A percentile compares a stretch with the other conserved stretches of the same genome.
Evolutionary conservation across 2,329 filamentous ascomycete species (phyloP).

Genomic region (Fusarium nodosum): DNA sequence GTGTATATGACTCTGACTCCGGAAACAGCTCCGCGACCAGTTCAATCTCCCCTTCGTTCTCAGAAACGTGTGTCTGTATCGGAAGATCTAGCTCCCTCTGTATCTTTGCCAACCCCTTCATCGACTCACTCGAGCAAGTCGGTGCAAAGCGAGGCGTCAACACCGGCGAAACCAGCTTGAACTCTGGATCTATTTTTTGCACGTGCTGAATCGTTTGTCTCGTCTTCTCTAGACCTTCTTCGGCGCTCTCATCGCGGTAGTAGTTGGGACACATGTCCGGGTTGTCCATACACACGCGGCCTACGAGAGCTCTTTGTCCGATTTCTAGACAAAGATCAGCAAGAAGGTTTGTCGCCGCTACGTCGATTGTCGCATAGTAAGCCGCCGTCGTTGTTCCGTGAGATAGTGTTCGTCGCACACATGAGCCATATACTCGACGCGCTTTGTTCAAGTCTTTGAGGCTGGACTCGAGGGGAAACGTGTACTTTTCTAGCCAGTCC

Average conservation of each 20-base stretch:
- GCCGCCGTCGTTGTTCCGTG: conserved; percentile 93
- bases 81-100: conserved; percentile 73
- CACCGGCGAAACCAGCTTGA: conserved; percentile 79
- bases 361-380: conserved; percentile 94
- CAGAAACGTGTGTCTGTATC: conserved; percentile 90
- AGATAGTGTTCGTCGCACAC: conserved; percentile 83
- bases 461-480: conserved; percentile 90
- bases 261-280: conserved; percentile 74
- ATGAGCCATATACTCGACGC: conserved; percentile 79
- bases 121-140: conserved; percentile 69
- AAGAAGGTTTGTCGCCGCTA: conserved; percentile 89
- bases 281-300: conserved; percentile 94
- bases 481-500: conserved; percentile 94
- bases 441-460: conserved; percentile 75
- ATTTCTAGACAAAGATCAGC: conserved; percentile 82
- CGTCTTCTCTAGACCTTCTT: conserved; percentile 69
- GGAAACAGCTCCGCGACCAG: conserved; percentile 81
- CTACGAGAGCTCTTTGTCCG: conserved; percentile 92
- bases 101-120: conserved; percentile 74
- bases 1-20: conserved; percentile 72
- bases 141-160: conserved; percentile 81
- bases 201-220: conserved; percentile 75
- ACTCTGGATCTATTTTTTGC: conserved; percentile 72
- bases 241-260: conserved; percentile 81
- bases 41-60: conserved; percentile 80